A percentile compares a stretch with the other conserved stretches of the same genome.
Evolutionary conservation across 768 basidiomycete species (phyloP).

Genomic region (Lactarius vividus): DNA sequence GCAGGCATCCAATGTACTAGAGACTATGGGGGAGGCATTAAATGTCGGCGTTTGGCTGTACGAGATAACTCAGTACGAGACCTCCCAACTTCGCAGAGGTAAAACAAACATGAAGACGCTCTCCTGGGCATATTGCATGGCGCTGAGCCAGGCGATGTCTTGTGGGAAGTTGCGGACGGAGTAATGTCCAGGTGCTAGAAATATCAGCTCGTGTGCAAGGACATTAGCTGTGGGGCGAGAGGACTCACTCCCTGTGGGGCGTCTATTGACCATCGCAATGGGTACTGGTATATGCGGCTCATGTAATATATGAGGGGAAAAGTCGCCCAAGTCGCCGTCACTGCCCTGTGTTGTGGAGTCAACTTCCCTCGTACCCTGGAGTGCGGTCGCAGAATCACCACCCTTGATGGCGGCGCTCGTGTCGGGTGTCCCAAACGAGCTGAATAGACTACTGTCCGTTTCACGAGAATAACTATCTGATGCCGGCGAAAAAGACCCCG

Average conservation of each 20-base stretch:
- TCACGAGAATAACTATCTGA: not conserved
- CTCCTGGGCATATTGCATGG: slow-evolving; percentile 54
- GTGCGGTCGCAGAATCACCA: not conserved
- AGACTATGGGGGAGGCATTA: slow-evolving; percentile 61
- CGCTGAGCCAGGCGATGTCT: slow-evolving; percentile 67
- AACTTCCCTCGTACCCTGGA: not conserved
- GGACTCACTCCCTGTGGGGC: slow-evolving; percentile 51
- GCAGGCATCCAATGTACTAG: slow-evolving; percentile 58
- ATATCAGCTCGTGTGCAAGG: not conserved
- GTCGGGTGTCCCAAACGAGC: not conserved
- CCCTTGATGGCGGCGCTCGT: not conserved
- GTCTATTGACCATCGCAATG: slow-evolving; percentile 63
- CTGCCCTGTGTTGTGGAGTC: slow-evolving; percentile 14
- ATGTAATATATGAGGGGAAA: slow-evolving; percentile 61
- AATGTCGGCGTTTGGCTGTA: slow-evolving; percentile 67
- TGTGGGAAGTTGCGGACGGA: slow-evolving; percentile 52
- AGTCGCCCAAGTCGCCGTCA: slow-evolving; percentile 43
- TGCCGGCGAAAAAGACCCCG: not conserved
- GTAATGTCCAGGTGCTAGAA: slow-evolving; percentile 43
- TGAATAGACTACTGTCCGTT: not conserved
- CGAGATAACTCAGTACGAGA: not conserved
- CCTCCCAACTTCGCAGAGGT: not conserved
- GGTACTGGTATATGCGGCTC: slow-evolving; percentile 55
- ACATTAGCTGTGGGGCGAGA: not conserved
- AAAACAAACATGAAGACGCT: slow-evolving; percentile 57